These are phyloP conservation scores for Lepidium africanum DNA, from an alignment of 345 rosid genomes.

Conservation along the genomic window DNA sequence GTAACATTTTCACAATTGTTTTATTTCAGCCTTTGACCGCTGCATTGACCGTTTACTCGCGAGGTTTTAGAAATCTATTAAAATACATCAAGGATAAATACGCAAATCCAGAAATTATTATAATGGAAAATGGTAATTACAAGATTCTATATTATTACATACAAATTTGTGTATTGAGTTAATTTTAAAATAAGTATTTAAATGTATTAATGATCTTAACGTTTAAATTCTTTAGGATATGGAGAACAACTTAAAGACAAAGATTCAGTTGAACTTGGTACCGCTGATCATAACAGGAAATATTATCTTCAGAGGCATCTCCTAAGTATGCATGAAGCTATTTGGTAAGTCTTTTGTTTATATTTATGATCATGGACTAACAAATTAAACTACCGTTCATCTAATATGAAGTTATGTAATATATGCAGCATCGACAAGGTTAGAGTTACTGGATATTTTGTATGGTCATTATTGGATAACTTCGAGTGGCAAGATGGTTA, in stretches of 20 bases:
- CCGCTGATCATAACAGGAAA: conserved; percentile 6
- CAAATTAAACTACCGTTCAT: background rate
- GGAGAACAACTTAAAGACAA: background rate
- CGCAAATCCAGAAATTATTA: conserved; percentile 26
- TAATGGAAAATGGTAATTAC: conserved; percentile 39
- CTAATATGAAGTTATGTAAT: background rate
- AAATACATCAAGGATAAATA: conserved; percentile 28
- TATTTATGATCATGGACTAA: no score
- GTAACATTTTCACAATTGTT: background rate
- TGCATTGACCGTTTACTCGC: conserved; percentile 25
- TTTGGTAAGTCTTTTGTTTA: background rate
- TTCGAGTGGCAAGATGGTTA: no score
- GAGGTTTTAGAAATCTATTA: conserved; percentile 27
- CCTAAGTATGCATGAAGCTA: background rate
- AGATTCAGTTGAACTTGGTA: background rate
- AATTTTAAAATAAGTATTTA: no score
- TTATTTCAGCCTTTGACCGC: conserved; percentile 20
- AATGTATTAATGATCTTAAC: background rate
- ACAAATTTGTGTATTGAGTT: no score
- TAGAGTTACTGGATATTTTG: background rate
- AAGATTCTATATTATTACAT: no score
- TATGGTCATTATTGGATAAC: background rate
- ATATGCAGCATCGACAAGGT: background rate
- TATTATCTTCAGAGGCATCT: conserved; percentile 15
- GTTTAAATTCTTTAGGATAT: background rate